These are phyloP conservation scores for Venturia asperata DNA, from an alignment of 2,329 filamentous ascomycete genomes.

Conservation along the genomic window DNA sequence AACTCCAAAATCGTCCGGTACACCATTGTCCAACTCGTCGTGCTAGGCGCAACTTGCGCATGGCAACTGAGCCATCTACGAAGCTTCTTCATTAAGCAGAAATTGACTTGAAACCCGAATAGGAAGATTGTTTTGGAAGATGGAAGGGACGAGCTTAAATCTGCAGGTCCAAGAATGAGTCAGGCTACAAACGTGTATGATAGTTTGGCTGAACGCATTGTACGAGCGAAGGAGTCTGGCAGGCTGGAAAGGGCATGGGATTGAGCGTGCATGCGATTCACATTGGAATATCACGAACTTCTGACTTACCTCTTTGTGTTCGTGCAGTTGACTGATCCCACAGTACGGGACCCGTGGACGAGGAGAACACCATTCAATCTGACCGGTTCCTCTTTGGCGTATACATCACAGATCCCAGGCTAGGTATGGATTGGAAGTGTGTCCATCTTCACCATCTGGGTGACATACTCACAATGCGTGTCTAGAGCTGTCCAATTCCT, in stretches of 20 bases:
- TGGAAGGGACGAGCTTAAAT: background rate
- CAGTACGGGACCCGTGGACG: no score
- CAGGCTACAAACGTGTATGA: background rate
- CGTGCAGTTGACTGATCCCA: no score
- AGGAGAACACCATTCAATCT: no score
- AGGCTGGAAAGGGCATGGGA: background rate
- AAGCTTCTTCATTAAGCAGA: slow-evolving; percentile 99
- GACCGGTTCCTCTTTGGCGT: no score
- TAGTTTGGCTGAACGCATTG: background rate
- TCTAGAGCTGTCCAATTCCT: no score
- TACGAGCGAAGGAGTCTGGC: slow-evolving; percentile 2
- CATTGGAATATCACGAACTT: background rate
- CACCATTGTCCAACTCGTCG: slow-evolving; percentile 81
- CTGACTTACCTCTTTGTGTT: no score
- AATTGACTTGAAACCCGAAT: slow-evolving; percentile 66
- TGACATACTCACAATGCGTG: no score
- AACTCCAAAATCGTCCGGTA: slow-evolving; percentile 89
- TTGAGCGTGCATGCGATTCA: background rate
- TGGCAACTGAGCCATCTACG: slow-evolving; percentile 96
- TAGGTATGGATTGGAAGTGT: no score
- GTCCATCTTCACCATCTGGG: no score
- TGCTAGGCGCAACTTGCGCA: slow-evolving; percentile 80
- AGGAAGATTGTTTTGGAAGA: background rate
- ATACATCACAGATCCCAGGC: no score
- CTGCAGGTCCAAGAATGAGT: background rate